These are phyloP conservation scores for Plasmodium berghei DNA, from an alignment of 169 alveolate species.

Conservation along the genomic window DNA sequence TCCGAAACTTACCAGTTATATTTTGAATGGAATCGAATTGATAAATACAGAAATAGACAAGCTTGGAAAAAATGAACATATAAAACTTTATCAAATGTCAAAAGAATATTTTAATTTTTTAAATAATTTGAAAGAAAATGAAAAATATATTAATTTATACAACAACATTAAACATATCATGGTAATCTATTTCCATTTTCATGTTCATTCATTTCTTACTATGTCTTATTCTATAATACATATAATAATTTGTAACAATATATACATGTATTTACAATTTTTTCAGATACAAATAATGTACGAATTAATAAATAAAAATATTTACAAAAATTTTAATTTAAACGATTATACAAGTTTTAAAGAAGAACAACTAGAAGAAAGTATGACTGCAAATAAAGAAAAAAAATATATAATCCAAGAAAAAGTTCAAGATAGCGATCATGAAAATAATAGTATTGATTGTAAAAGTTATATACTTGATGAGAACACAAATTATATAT, in stretches of 20 bases:
- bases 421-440: background rate
- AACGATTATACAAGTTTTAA: background rate
- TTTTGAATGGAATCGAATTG: conserved; percentile 42
- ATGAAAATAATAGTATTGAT: background rate
- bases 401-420: background rate
- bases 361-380: background rate
- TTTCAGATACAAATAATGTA: conserved; percentile 31
- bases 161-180: conserved; percentile 39
- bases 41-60: conserved; percentile 31
- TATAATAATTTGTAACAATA: background rate
- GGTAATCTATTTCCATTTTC: conserved; percentile 1
- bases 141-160: conserved; percentile 27
- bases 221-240: background rate
- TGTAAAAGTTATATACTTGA: conserved; percentile 4
- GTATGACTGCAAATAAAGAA: background rate
- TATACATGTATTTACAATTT: background rate
- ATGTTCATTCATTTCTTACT: background rate
- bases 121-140: conserved; percentile 38
- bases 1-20: background rate
- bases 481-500: conserved; percentile 44
- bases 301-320: conserved; percentile 32
- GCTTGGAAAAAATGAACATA: conserved; percentile 34
- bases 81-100: conserved; percentile 50
- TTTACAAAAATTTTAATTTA: conserved; percentile 52
- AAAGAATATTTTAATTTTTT: conserved; percentile 38